phyloP scores from a whole-genome alignment of 1,284 basidiomycete genomes.

The Calocybe gambosa region DNA sequence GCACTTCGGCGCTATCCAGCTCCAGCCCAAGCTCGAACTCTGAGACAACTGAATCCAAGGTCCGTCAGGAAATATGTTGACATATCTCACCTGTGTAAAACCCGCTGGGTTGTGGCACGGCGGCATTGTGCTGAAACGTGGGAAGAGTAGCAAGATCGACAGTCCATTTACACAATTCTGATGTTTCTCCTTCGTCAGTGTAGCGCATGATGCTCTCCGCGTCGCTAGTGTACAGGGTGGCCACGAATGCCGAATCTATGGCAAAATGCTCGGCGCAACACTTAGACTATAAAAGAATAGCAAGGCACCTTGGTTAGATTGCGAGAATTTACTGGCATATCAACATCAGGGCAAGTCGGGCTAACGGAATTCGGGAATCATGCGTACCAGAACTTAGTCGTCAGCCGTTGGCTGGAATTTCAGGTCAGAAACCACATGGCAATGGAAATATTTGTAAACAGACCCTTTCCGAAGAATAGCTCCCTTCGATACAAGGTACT shows the following conservation, averaged over 20 bases:
- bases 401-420: slow-evolving; percentile 59
- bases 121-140: slow-evolving; percentile 65
- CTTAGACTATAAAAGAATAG: slow-evolving; percentile 1
- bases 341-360: slow-evolving; percentile 12
- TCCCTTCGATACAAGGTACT: slow-evolving; percentile 78
- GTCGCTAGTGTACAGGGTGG: slow-evolving; percentile 71
- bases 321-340: slow-evolving; percentile 68
- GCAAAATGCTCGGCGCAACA: neutral
- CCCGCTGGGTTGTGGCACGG: slow-evolving; percentile 43
- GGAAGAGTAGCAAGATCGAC: slow-evolving; percentile 73
- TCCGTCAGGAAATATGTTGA: slow-evolving; percentile 3
- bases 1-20: slow-evolving; percentile 75
- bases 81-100: slow-evolving; percentile 66
- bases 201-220: slow-evolving; percentile 70
- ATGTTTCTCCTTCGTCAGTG: slow-evolving; percentile 73
- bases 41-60: slow-evolving; percentile 22
- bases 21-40: slow-evolving; percentile 79
- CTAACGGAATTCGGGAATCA: slow-evolving; percentile 11
- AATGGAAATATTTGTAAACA: slow-evolving; percentile 15
- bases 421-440: slow-evolving; percentile 14
- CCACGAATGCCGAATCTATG: slow-evolving; percentile 69
- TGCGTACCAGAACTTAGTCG: slow-evolving; percentile 69
- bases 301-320: slow-evolving; percentile 50
- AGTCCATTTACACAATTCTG: slow-evolving; percentile 79
- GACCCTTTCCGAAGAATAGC: slow-evolving; percentile 79